Evolutionary conservation across 2,329 filamentous ascomycete species (phyloP), one percentile per base, ranked within the genome.

Genomic region (Cladophialophora immunda): DNA sequence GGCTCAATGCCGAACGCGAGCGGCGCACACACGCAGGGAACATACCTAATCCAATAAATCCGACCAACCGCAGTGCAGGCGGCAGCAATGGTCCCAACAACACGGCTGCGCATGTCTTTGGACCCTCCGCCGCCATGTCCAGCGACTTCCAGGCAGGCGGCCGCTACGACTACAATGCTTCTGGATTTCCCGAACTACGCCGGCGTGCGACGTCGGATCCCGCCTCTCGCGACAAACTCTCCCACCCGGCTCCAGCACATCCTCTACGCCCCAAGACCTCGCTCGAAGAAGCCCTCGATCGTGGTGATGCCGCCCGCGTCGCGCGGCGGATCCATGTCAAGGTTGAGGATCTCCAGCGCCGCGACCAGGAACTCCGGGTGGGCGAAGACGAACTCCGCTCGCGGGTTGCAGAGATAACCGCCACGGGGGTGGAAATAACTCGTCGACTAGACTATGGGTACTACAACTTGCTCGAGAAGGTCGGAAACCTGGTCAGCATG

Each of bases 401-500:
- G n/a, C 65, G 64, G 11, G 36, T 73, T 25, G 57, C 68, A 4
- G 54, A 64, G 34, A 68, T 73, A 41, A 67, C 57, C 11, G 52
- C 67, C 55, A 67, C 53, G n/a, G 68, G 65, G 41, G 81, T 80
- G 2, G 79, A 80, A 45, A 77, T 81, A 52, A 82, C 81, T 22
- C 78, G 81, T 54, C 76, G 80, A 34, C 75, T 84, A 3, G 82
- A 84, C 65, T 81, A 81, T 68, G 81, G 81, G 0, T 84, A 83
- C 70, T 83, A 83, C 71, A 81, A 79, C 61, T 74, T 83, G 0
- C 75, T 84, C 11, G 80, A 82, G 66, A 81, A 80, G 57, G 71
- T 81, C 38, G 78, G 80, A 8, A 74, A 74, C 4, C 74, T 84
- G 8, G 76, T 79, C 57, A 73, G 76, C 8, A 78, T 78, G 0